A percentile compares a stretch with the other conserved stretches of the same genome.
phyloP scores from a whole-genome alignment of 257 asterid species.

The Penstemon newberryi region DNA sequence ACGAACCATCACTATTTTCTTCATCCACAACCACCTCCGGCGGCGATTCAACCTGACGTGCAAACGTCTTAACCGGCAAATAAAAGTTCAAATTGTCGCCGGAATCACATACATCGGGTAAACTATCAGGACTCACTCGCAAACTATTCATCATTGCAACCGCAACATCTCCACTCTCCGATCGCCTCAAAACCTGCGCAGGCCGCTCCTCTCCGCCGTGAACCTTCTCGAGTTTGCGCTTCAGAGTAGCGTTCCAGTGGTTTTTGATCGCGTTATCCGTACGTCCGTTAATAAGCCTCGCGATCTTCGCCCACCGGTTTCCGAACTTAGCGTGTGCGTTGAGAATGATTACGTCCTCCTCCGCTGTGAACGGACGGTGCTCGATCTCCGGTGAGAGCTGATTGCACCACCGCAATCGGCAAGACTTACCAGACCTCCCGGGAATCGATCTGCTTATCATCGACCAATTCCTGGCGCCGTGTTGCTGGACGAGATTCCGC shows the following conservation, averaged over 20 bases:
- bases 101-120: slow-evolving; percentile 30
- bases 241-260: slow-evolving; percentile 53
- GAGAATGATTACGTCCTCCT: slow-evolving; percentile 48
- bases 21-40: slow-evolving; percentile 10
- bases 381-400: slow-evolving; percentile 59
- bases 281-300: slow-evolving; percentile 41
- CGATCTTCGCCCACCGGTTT: slow-evolving; percentile 49
- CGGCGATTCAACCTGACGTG: slow-evolving; percentile 18
- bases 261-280: slow-evolving; percentile 55
- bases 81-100: slow-evolving; percentile 5
- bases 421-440: slow-evolving; percentile 61
- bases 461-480: slow-evolving; percentile 59
- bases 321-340: slow-evolving; percentile 43
- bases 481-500: slow-evolving; percentile 35
- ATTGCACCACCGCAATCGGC: slow-evolving; percentile 58
- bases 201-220: slow-evolving; percentile 31
- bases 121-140: slow-evolving; percentile 11
- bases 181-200: slow-evolving; percentile 29
- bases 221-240: slow-evolving; percentile 27
- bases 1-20: slow-evolving; percentile 21
- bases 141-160: slow-evolving; percentile 23
- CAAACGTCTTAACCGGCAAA: slow-evolving; percentile 18
- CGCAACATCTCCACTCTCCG: slow-evolving; percentile 40
- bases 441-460: slow-evolving; percentile 44
- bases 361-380: slow-evolving; percentile 47